Base-by-base conservation (phyloP, 768 basidiomycete genomes). In the Paxillus ammoniavirescens region DNA sequence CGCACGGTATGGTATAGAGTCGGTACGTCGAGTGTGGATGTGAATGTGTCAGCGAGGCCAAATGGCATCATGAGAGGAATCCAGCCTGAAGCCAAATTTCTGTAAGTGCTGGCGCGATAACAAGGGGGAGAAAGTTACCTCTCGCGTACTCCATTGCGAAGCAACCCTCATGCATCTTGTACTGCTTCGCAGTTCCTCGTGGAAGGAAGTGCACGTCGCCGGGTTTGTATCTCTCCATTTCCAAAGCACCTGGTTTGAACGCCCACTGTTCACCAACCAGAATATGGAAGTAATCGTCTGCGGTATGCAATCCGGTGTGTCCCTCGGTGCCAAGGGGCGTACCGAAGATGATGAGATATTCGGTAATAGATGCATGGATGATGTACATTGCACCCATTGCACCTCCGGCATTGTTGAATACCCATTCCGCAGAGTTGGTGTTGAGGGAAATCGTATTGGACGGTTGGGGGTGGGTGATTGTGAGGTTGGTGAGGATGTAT, bases 361-460 rank as follows among this genome's bases (percentile, higher is more conserved):
- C 97, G 9, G 96, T 98, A 63, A 99, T 87, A 73, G 85, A 89
- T 15, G 96, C 93, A 64, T 98, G 97, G 59, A 98, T 91, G 72
- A 98, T 81, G 70, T 94, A 97, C 96, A 99, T 98, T 33, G 87
- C 87, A 41, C 94, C 94, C 95, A 96, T 98, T 1, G 94, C 94
- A 55, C 97, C 97, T 10, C 95, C 97, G 0, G 96, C 95, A 63
- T 98, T 98, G 77, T 86, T 98, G 73, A 96, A 90, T 23, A 97
- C 82, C 96, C 96, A 98, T 64, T 98, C 94, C 36, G 76, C 75
- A 18, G 80, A 66, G 73, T 87, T 63, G n/a, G 72, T 47, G 62
- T 80, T 78, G 47, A 82, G 59, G 66, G 84, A 82, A 57, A 91
- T 52, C 9, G 44, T 50, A 17, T 72, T 74, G 40, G 84, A 77